A percentile compares a stretch with the other conserved stretches of the same genome.
Evolutionary conservation across 1,139 yeast species (phyloP).

Genomic region (Meyerozyma guilliermondii): DNA sequence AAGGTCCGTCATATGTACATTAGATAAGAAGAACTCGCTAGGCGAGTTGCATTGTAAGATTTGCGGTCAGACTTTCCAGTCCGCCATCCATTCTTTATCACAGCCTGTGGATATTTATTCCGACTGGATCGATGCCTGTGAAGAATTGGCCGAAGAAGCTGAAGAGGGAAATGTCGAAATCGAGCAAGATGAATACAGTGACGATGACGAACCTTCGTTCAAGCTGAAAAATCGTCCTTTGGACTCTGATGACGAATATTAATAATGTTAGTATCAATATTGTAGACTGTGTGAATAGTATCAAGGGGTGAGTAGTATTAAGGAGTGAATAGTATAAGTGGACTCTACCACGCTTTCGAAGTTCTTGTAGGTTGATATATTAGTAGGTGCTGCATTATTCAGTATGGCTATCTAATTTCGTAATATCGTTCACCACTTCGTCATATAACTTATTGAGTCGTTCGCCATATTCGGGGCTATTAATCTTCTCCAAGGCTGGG

Average conservation of each 20-base stretch:
- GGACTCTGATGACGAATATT: conserved; percentile 10
- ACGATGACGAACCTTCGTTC: conserved; percentile 22
- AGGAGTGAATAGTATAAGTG: too few species aligned
- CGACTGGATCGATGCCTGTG: conserved; percentile 99
- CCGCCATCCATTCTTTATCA: conserved; percentile 75
- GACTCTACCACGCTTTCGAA: not conserved
- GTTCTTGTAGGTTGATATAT: not conserved
- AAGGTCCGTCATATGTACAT: conserved; percentile 78
- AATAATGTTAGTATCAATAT: not conserved
- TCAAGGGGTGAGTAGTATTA: too few species aligned
- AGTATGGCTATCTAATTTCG: conserved; percentile 8
- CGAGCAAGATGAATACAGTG: conserved; percentile 36
- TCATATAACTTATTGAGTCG: conserved; percentile 48
- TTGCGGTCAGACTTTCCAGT: conserved; percentile 92
- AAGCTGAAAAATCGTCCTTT: conserved; percentile 3
- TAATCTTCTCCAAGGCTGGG: conserved; percentile 8
- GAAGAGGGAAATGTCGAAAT: conserved; percentile 14
- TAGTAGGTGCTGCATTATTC: not conserved
- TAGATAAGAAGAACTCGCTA: conserved; percentile 82
- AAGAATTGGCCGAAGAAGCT: conserved; percentile 78
- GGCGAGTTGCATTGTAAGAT: conserved; percentile 88
- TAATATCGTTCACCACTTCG: conserved; percentile 40
- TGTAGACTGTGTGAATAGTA: not conserved
- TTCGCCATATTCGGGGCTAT: conserved; percentile 12
- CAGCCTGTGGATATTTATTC: conserved; percentile 94